phyloP scores from a whole-genome alignment of 192 early-diverging fungal genomes.

The Entomortierella parvispora region DNA sequence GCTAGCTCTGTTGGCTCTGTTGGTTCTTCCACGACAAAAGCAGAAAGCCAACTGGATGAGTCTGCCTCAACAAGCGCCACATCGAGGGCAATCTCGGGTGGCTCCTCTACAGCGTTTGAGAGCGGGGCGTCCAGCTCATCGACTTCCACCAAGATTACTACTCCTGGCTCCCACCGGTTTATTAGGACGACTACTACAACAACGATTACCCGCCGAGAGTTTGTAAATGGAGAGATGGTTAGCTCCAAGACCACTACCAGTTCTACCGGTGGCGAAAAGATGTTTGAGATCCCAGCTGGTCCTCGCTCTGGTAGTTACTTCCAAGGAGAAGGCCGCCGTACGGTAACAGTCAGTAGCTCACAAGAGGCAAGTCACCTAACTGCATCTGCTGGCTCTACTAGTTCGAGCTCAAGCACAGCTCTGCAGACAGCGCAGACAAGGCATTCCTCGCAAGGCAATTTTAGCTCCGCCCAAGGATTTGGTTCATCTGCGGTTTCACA shows the following conservation, averaged over 20 bases:
- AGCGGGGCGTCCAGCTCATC: not conserved
- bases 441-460: not conserved
- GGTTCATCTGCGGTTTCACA: not conserved
- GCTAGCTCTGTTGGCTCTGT: not conserved
- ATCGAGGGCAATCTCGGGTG: not conserved
- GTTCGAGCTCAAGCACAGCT: too few species aligned
- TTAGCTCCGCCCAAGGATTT: not conserved
- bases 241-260: constrained; percentile 18
- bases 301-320: constrained; percentile 35
- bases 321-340: constrained; percentile 9
- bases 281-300: constrained; percentile 45
- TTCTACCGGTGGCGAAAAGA: constrained; percentile 28
- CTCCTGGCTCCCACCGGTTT: constrained; percentile 31
- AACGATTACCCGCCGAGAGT: constrained; percentile 41
- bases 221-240: constrained; percentile 21
- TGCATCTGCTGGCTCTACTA: not conserved
- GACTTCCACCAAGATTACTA: constrained; percentile 20
- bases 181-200: constrained; percentile 41
- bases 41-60: not conserved
- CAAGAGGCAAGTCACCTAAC: constrained; percentile 21
- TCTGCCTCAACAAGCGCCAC: not conserved
- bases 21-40: not conserved
- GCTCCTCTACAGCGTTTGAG: not conserved
- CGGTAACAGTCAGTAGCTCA: constrained; percentile 13
- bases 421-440: constrained; percentile 7